phyloP scores from a whole-genome alignment of 1,284 basidiomycete genomes.

The Volvariella surrecta region DNA sequence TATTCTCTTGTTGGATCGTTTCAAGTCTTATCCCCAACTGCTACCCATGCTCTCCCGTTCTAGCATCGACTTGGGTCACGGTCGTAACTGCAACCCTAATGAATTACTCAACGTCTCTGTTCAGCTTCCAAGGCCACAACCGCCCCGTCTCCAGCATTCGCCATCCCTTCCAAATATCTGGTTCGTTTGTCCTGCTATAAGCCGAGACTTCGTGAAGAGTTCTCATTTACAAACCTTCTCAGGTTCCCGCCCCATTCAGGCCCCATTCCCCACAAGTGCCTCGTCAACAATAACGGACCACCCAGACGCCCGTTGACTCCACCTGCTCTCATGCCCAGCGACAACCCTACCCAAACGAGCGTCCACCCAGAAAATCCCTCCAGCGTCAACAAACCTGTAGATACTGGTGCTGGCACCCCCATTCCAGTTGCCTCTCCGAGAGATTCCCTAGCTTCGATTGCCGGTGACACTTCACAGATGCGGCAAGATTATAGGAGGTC shows the following conservation, averaged over 20 bases:
- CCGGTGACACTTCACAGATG: too few species aligned
- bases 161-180: conserved; percentile 55
- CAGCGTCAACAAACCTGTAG: too few species aligned
- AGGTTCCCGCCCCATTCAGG: conserved; percentile 35
- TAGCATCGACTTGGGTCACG: conserved; percentile 15
- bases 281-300: conserved; percentile 14
- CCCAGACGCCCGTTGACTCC: conserved; percentile 24
- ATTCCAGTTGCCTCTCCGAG: too few species aligned
- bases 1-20: neutral
- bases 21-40: neutral
- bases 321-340: conserved; percentile 9
- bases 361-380: too few species aligned
- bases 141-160: conserved; percentile 46
- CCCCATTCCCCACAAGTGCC: conserved; percentile 20
- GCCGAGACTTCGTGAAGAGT: conserved; percentile 1
- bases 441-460: too few species aligned
- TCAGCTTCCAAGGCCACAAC: conserved; percentile 19
- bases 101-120: conserved; percentile 8
- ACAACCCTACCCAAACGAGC: neutral
- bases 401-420: too few species aligned
- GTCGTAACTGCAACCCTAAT: neutral
- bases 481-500: conserved; percentile 9
- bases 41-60: conserved; percentile 20
- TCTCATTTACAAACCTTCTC: neutral
- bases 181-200: conserved; percentile 19